Evolutionary conservation across 106 monocot species (phyloP).

Genomic region (Dendrobium catenatum): DNA sequence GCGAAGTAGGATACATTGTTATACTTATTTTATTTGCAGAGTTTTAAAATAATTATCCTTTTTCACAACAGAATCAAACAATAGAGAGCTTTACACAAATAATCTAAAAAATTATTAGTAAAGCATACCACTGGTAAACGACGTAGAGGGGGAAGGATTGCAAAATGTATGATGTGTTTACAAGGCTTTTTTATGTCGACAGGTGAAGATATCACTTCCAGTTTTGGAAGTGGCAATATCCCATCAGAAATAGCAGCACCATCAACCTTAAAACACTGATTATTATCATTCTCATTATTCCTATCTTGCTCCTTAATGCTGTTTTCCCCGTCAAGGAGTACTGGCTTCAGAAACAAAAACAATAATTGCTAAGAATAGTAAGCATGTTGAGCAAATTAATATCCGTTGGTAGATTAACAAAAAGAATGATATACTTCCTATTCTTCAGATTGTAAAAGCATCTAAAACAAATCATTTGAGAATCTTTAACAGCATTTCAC

Average conservation of each 20-base stretch:
- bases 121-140: constrained; percentile 8
- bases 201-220: neutral
- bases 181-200: neutral
- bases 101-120: neutral
- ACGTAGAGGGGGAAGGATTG: neutral
- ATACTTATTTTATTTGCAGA: no score
- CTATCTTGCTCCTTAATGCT: neutral
- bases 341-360: neutral
- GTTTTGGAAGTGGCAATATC: neutral
- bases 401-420: neutral
- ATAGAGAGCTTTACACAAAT: no score
- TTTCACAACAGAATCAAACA: no score
- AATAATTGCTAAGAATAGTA: neutral
- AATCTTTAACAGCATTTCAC: neutral
- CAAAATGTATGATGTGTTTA: neutral
- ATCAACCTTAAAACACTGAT: neutral
- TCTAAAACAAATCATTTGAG: neutral
- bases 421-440: neutral
- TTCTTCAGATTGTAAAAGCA: neutral
- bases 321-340: neutral
- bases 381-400: no score
- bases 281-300: neutral
- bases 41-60: neutral
- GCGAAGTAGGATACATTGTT: no score
- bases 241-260: neutral